Conservation (phyloP, 768 basidiomycete genomes). For the Cyclocybe aegerita region DNA sequence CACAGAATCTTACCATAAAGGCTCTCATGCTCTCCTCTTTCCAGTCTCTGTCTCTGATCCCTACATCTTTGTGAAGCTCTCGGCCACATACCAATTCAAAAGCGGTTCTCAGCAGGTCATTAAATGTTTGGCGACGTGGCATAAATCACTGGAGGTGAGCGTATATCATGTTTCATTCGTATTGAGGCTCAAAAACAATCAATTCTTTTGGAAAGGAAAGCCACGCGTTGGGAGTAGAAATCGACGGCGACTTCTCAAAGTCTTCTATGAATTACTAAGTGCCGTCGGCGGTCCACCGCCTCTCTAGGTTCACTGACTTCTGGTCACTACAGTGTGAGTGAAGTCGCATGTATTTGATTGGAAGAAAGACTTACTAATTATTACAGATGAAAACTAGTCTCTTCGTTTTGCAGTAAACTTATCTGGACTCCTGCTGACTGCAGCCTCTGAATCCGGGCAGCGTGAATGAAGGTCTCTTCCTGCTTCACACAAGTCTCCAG, state of each 20-base stretch:
- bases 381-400: constrained; percentile 4
- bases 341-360: not conserved
- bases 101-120: constrained; percentile 7
- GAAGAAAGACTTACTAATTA: not conserved
- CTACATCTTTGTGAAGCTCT: constrained; percentile 8
- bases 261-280: constrained; percentile 12
- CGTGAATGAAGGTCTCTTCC: not conserved
- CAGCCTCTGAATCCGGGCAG: not conserved
- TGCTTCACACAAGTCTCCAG: constrained; percentile 7
- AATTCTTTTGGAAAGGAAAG: constrained; percentile 4
- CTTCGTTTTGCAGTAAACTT: constrained; percentile 3
- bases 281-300: constrained; percentile 13
- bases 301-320: constrained; percentile 1
- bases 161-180: not conserved
- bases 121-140: constrained; percentile 13
- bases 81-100: constrained; percentile 11
- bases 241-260: constrained; percentile 15
- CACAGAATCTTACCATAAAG: not conserved
- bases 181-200: not conserved
- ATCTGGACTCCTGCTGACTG: constrained; percentile 7
- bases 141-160: constrained; percentile 12
- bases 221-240: constrained; percentile 11
- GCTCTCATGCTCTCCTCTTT: not conserved
- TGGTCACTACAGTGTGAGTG: not conserved
- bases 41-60: constrained; percentile 8